A percentile compares a stretch with the other conserved stretches of the same genome.
phyloP scores from a whole-genome alignment of 164 flowering plant genomes.

The Malania oleifera region DNA sequence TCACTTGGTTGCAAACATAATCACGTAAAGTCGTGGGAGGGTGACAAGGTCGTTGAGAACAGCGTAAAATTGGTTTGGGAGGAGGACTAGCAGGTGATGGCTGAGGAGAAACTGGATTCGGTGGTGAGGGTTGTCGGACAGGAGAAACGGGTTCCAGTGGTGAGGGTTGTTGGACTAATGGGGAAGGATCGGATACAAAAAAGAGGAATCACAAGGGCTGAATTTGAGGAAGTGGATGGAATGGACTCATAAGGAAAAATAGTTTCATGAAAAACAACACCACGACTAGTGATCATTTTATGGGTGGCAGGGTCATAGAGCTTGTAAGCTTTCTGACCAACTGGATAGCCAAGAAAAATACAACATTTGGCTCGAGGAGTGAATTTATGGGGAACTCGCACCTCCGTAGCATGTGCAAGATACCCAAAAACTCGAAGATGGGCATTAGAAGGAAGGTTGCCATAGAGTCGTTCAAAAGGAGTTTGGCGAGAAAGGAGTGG shows the following conservation, averaged over 20 bases:
- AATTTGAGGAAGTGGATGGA: not conserved
- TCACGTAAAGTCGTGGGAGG: too few relatives aligned
- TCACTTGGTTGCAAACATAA: constrained; percentile 4
- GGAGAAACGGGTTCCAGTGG: too few relatives aligned
- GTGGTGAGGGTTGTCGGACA: too few relatives aligned
- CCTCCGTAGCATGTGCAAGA: not conserved
- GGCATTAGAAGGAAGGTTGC: not conserved
- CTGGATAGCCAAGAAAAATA: constrained; percentile 3
- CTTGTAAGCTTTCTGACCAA: constrained; percentile 7
- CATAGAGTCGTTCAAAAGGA: too few relatives aligned
- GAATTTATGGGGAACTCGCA: not conserved
- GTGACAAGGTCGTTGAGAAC: not conserved
- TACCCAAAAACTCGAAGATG: constrained; percentile 1
- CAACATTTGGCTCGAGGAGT: not conserved
- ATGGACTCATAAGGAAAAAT: constrained; percentile 5
- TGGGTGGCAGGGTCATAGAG: constrained; percentile 5
- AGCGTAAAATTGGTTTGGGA: not conserved
- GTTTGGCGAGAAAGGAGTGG: too few relatives aligned
- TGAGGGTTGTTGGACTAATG: too few relatives aligned
- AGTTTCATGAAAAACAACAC: too few relatives aligned
- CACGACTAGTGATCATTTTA: constrained; percentile 1
- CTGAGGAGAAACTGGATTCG: too few relatives aligned
- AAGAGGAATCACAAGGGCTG: not conserved
- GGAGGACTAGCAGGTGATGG: constrained; percentile 3
- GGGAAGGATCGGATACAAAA: too few relatives aligned